phyloP scores from a whole-genome alignment of 1,139 yeast species.

The Spencermartinsiella ligniputridi region DNA sequence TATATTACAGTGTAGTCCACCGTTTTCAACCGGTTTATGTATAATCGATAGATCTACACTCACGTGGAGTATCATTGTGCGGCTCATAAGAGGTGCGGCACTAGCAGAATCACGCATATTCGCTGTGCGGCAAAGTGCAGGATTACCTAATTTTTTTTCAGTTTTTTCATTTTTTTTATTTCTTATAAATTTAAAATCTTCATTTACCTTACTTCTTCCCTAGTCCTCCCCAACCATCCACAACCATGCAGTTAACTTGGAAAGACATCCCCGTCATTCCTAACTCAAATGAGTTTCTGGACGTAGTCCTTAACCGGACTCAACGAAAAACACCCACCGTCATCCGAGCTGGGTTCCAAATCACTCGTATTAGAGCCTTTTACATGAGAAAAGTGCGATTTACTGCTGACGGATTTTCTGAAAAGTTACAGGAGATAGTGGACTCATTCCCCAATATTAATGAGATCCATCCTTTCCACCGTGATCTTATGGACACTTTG shows the following conservation, averaged over 20 bases:
- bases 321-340: constrained; percentile 99
- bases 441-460: constrained; percentile 93
- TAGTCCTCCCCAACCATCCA: no score
- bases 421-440: constrained; percentile 80
- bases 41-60: no score
- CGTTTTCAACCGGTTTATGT: no score
- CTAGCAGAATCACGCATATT: no score
- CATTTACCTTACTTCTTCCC: constrained; percentile 5
- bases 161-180: neutral
- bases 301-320: constrained; percentile 92
- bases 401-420: constrained; percentile 93
- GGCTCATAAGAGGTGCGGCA: no score
- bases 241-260: constrained; percentile 90
- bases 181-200: constrained; percentile 7
- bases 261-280: constrained; percentile 97
- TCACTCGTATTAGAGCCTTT: constrained; percentile 94
- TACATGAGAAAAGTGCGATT: constrained; percentile 96
- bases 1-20: no score
- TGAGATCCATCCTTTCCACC: constrained; percentile 97
- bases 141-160: neutral
- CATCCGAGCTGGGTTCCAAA: constrained; percentile 92
- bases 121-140: no score
- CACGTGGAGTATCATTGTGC: no score
- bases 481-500: constrained; percentile 95
- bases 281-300: constrained; percentile 86